Evolutionary conservation across 441 rosid genomes (phyloP), one percentile per base, ranked within the genome.

Genomic region (Gossypium gossypioides): DNA sequence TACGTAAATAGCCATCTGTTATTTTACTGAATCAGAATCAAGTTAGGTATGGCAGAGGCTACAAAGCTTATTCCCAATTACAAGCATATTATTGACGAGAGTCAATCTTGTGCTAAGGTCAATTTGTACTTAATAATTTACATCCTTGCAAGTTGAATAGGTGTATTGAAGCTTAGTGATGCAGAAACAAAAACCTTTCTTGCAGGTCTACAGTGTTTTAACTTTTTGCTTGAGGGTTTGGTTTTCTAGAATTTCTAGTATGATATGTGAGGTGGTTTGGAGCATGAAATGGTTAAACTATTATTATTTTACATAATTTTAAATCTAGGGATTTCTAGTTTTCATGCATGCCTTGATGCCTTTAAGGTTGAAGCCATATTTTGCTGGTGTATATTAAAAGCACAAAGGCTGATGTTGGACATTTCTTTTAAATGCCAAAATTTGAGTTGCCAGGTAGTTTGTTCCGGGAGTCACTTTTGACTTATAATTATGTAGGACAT

Each of bases 21-120:
- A 46, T 62, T 64, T 77, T 52, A 16, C 12, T 42, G 50, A 21
- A 62, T n/a, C 27, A 62, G 24, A 16, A 52, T 70, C 44, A 44
- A 9, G 69, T 64, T 70, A 42, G 32, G 40, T 37, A 62, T 15
- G 13, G 24, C 1, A 19, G 66, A 60, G 9, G 8, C 19, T 2
- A 7, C 57, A 46, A 68, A 69, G 40, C 19, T 0, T 65, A 42
- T 73, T 5, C 25, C 18, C 21, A 8, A 61, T 42, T 9, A 9
- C 22, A 50, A 29, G 50, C 21, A 32, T 44, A 12, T 16, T 56
- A 3, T 37, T 59, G 5, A 6, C 27, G 10, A 6, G 32, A 48
- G 29, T 16, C 25, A 59, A 50, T 48, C 16, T 51, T 52, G 25
- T 40, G 70, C 22, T 2, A 37, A 37, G 51, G 2, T 58, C 19